These are phyloP conservation scores for Pelargonium myrrhifolium DNA, from an alignment of 441 rosid species.

Conservation along the genomic window DNA sequence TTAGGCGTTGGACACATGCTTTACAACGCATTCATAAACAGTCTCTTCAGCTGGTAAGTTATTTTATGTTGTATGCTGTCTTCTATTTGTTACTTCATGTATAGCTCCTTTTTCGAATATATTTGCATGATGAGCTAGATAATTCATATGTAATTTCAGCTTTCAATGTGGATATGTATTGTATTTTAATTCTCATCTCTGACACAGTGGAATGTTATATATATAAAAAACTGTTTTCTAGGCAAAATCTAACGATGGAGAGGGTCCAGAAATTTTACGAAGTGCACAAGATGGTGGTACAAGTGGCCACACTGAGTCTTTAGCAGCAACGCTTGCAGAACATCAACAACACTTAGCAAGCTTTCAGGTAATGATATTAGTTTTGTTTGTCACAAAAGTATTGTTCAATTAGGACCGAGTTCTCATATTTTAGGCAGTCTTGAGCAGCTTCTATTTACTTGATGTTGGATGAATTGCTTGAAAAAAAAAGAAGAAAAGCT, in stretches of 20 bases:
- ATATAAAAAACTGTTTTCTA: constrained; percentile 19
- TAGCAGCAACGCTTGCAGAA: constrained; percentile 82
- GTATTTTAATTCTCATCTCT: no score
- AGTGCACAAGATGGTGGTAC: constrained; percentile 61
- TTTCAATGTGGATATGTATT: neutral
- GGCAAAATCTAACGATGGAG: constrained; percentile 97
- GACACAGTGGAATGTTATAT: no score
- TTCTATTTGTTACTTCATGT: neutral
- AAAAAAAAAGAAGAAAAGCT: neutral
- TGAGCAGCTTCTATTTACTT: constrained; percentile 2
- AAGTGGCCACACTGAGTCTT: constrained; percentile 85
- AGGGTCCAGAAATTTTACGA: constrained; percentile 91
- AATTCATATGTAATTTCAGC: no score
- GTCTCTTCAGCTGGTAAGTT: constrained; percentile 86
- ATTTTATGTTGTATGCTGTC: constrained; percentile 12
- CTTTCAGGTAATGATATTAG: constrained; percentile 59
- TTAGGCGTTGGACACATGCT: constrained; percentile 99
- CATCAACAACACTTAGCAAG: constrained; percentile 98
- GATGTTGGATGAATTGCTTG: constrained; percentile 8
- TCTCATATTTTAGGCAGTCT: constrained; percentile 4
- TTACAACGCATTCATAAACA: constrained; percentile 97
- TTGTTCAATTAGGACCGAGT: constrained; percentile 1
- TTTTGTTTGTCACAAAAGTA: constrained; percentile 1
- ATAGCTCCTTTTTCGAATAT: neutral
- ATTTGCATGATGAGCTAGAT: no score